Evolutionary conservation across 768 basidiomycete genomes (phyloP), one percentile per base, ranked within the genome.

Genomic region (Boletus sp.): DNA sequence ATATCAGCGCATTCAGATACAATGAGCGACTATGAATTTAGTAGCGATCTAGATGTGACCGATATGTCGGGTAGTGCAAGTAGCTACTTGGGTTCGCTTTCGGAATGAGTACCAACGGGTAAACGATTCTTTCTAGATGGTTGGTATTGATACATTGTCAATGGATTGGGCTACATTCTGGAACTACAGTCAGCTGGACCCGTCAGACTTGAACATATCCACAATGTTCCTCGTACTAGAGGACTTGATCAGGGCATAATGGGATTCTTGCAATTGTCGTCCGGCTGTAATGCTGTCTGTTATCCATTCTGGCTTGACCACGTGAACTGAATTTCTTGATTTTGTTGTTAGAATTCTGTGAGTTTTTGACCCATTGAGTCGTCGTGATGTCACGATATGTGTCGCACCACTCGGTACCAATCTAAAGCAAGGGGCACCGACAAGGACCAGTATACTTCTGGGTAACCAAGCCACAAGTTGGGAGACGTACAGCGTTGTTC

Each of bases 271-370:
- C 54, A 81, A 72, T 60, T 82, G 74, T 65, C 78, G 85, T 23
- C 85, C 87, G 15, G 75, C 74, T 17, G 68, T 66, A 58, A 90
- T 76, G 60, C 87, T 87, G 58, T 90, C 88, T 11, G 74, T 72
- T 7, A 90, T 77, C 88, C 88, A 91, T 65, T 86, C 84, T 9
- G 88, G 88, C 53, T 77, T 83, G 32, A 93, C 88, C 51, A 93
- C 79, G 51, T 86, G 77, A 21, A 76, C 73, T 34, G 76, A 75
- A 53, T 67, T 77, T 57, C 74, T 74, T 32, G 73, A 74, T 61
- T 80, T 83, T 23, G 72, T 67, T 19, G 77, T 81, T 51, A 92
- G 69, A 47, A 84, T 62, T 61, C 77, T 83, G 54, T 91, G 83
- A 3, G 80, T 85, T 70, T 93, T 93, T 27, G 82, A 80, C 17